These are phyloP conservation scores for Trichoderma citrinoviride DNA, from an alignment of 2,329 filamentous ascomycete species.

Conservation along the genomic window DNA sequence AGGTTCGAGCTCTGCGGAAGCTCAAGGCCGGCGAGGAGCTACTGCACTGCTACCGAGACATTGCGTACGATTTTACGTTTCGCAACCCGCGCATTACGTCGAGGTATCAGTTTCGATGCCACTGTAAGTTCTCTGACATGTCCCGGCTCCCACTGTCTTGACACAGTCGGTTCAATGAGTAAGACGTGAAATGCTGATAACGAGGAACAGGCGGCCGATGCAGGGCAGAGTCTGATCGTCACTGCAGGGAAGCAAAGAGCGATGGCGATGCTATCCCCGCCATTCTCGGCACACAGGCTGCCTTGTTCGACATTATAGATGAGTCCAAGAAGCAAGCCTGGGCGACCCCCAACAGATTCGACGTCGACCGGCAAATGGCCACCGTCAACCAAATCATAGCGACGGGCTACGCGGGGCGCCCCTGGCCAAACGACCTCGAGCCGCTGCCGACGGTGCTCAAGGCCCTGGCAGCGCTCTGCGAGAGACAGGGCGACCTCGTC, in stretches of 20 bases:
- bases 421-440: slow-evolving; percentile 14
- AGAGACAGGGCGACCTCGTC: background rate
- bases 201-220: background rate
- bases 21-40: slow-evolving; percentile 16
- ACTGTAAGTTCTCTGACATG: background rate
- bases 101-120: slow-evolving; percentile 13
- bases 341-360: background rate
- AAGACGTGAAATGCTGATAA: background rate
- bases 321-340: background rate
- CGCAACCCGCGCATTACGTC: background rate
- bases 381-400: background rate
- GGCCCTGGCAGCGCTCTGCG: background rate
- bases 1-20: background rate
- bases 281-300: background rate
- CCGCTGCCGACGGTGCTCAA: slow-evolving; percentile 10
- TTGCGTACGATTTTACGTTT: slow-evolving; percentile 5
- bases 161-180: background rate
- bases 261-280: background rate
- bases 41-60: slow-evolving; percentile 6
- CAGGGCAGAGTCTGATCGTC: background rate
- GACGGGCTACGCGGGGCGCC: background rate
- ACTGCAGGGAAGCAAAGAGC: background rate
- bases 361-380: background rate
- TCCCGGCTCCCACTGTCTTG: background rate
- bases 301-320: background rate